Percentiles rank a stretch among this genome's conserved stretches.
Conservation (phyloP, 2,329 filamentous ascomycete genomes). For the Ophiosphaerella korrae region DNA sequence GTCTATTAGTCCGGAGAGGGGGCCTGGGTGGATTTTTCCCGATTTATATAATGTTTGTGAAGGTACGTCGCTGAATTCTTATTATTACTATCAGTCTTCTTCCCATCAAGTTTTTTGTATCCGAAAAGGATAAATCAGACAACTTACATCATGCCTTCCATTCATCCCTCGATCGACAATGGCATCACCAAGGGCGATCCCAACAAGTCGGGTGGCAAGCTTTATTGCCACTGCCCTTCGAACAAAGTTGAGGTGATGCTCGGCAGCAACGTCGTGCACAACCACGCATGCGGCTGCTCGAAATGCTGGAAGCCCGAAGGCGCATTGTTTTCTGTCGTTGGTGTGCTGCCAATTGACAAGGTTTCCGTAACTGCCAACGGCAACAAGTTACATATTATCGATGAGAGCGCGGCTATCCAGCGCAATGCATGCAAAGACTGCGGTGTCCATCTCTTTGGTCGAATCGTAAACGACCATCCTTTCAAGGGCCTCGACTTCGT, state of each 20-base stretch:
- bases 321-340: conserved; percentile 68
- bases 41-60: neutral
- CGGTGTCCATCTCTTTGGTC: conserved; percentile 68
- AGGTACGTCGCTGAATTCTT: neutral
- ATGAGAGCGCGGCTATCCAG: conserved; percentile 61
- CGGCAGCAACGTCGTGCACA: conserved; percentile 65
- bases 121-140: neutral
- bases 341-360: conserved; percentile 62
- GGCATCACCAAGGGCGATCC: conserved; percentile 62
- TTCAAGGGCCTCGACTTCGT: conserved; percentile 75
- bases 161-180: conserved; percentile 68
- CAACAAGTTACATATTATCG: conserved; percentile 61
- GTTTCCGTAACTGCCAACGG: conserved; percentile 63
- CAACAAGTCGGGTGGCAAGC: conserved; percentile 64
- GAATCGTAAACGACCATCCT: conserved; percentile 67
- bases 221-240: conserved; percentile 64
- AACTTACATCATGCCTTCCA: conserved; percentile 44
- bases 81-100: neutral
- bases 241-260: conserved; percentile 64
- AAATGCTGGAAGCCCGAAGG: conserved; percentile 73
- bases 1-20: conserved; percentile 16
- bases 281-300: conserved; percentile 73
- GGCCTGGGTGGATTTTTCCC: neutral
- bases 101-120: neutral
- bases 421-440: conserved; percentile 53